Evolutionary conservation across 305 asterid genomes (phyloP), one percentile per base, ranked within the genome.

Genomic region (Petunia hybrid): DNA sequence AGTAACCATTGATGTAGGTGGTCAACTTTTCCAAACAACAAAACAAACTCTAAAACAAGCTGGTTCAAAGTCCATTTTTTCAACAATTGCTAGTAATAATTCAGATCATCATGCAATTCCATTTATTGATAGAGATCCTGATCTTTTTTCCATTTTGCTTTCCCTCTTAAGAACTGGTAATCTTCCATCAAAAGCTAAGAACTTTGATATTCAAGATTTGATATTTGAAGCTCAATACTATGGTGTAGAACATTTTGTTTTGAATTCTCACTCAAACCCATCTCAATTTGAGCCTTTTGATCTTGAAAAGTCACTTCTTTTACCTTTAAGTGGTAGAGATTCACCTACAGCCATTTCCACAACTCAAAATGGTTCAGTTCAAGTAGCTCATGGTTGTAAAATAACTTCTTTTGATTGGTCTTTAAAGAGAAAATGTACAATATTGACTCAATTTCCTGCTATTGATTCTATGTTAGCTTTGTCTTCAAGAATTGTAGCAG

Each of bases 361-460:
- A 5, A 88, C 97, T 9, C 89, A 86, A 14, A 84, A 78, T 82
- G 97, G 98, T 2, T 91, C 94, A 6, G 88, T 91, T 70, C 97
- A 91, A 84, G 92, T 91, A 45, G 93, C 97, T 35, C 95, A 94
- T 84, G 97, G 97, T 22, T 88, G 97, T 80, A 94, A 91, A 85
- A 82, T 94, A 83, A 89, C 97, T 5, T 89, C 97, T 61, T 91
- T 90, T 83, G 98, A 92, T 76, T 91, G 98, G 97, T 93, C 97
- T 3, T 67, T 94, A 82, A 86, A 80, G 71, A 84, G 92, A 74
- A 94, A 92, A 85, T 91, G 91, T 53, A 92, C 98, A 8, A 88
- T 92, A 38, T 74, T 92, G 87, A 92, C 98, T 22, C 91, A 91
- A 70, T 92, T 94, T 83, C 86, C 87, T 4, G 95, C 91, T 41